Conservation (phyloP, 768 basidiomycete species). For the Ramaria sp. region DNA sequence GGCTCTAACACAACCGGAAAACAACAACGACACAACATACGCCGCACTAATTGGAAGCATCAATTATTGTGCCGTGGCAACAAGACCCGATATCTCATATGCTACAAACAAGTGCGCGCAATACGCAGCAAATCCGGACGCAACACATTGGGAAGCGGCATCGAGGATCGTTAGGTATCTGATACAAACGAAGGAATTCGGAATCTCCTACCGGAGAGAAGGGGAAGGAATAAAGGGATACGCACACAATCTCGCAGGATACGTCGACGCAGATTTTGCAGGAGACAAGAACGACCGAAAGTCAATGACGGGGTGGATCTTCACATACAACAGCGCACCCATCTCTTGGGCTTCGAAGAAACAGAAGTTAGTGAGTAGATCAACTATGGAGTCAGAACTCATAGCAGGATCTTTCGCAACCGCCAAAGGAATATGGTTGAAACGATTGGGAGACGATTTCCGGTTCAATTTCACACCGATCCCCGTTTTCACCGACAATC, state of each 20-base stretch:
- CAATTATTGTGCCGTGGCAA: conserved; percentile 15
- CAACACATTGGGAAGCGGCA: conserved; percentile 9
- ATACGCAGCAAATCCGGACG: conserved; percentile 10
- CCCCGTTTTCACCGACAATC: background rate
- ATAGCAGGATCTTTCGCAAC: conserved; percentile 14
- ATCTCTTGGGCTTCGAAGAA: conserved; percentile 18
- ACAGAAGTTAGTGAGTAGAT: conserved; percentile 13
- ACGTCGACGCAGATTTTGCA: background rate
- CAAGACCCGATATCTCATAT: conserved; percentile 18
- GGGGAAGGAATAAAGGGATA: background rate
- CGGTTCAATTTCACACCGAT: no score
- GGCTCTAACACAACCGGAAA: background rate
- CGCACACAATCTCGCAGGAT: background rate
- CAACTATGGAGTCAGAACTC: conserved; percentile 18
- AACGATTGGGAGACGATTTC: background rate
- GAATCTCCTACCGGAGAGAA: background rate
- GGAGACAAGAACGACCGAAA: conserved; percentile 11
- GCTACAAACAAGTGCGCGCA: conserved; percentile 12
- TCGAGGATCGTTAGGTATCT: conserved; percentile 11
- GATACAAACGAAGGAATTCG: background rate
- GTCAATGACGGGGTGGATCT: conserved; percentile 17
- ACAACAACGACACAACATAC: background rate
- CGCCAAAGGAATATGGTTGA: conserved; percentile 10
- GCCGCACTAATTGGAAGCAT: conserved; percentile 13
- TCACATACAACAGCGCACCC: conserved; percentile 13